phyloP scores from a whole-genome alignment of 257 asterid species.

The Penstemon davidsonii region DNA sequence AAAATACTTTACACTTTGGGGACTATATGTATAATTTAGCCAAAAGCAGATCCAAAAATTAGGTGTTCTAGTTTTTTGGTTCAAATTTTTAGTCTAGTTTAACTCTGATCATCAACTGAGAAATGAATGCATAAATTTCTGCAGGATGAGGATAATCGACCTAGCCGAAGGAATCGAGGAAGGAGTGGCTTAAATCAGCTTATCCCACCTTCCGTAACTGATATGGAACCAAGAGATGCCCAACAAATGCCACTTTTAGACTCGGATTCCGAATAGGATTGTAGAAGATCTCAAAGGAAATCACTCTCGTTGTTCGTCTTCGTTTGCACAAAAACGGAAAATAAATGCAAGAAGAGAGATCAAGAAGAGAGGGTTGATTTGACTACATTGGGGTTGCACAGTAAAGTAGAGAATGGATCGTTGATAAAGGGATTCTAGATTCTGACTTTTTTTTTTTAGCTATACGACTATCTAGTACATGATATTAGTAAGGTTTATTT shows the following conservation, averaged over 20 bases:
- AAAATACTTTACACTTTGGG: background rate
- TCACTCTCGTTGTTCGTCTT: background rate
- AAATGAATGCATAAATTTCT: background rate
- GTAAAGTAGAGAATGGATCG: background rate
- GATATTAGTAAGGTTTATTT: too few relatives aligned
- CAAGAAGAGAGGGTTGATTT: background rate
- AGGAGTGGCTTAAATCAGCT: slow-evolving; percentile 47
- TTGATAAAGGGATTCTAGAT: too few relatives aligned
- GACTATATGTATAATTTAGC: too few relatives aligned
- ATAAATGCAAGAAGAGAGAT: background rate
- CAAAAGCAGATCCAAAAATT: too few relatives aligned
- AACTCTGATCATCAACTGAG: background rate
- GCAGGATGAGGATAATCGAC: slow-evolving; percentile 51
- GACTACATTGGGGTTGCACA: background rate
- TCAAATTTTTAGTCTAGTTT: too few relatives aligned
- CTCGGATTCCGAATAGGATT: slow-evolving; percentile 61
- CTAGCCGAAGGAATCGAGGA: slow-evolving; percentile 39
- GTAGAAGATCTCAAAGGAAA: background rate
- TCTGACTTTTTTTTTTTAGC: too few relatives aligned
- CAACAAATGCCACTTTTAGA: slow-evolving; percentile 57
- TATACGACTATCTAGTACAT: too few relatives aligned
- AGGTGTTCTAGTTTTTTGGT: too few relatives aligned
- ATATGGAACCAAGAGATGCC: slow-evolving; percentile 64
- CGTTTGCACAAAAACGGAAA: background rate
- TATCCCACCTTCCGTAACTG: slow-evolving; percentile 74